A percentile compares a stretch with the other conserved stretches of the same genome.
phyloP scores from a whole-genome alignment of 331 rosid species.

The Quercus lobata region DNA sequence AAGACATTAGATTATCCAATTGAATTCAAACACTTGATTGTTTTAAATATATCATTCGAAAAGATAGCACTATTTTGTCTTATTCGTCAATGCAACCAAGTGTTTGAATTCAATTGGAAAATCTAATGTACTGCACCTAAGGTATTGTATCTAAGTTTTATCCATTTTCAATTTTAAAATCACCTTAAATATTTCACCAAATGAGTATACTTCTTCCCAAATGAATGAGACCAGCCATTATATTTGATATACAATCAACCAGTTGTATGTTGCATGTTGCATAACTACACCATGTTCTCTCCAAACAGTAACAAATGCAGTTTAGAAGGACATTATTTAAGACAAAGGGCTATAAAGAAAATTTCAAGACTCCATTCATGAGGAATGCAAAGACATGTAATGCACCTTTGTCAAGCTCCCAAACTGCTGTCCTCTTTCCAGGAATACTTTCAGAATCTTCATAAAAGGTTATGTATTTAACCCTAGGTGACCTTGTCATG shows the following conservation, averaged over 20 bases:
- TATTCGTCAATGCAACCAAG: no score
- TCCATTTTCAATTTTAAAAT: background rate
- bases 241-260: background rate
- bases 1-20: background rate
- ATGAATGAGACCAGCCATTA: background rate
- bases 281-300: background rate
- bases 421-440: conserved; percentile 91
- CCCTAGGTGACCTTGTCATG: conserved; percentile 70
- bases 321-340: conserved; percentile 3
- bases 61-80: no score
- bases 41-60: no score
- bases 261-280: background rate
- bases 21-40: no score
- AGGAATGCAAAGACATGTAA: conserved; percentile 25
- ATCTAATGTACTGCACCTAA: no score
- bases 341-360: conserved; percentile 5
- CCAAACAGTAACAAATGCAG: background rate
- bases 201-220: background rate
- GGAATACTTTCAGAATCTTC: conserved; percentile 92
- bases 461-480: conserved; percentile 80
- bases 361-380: conserved; percentile 15
- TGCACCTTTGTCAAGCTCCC: conserved; percentile 97
- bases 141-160: no score
- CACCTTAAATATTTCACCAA: background rate
- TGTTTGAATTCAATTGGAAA: no score